Conservation (phyloP, 1,284 basidiomycete species). For the Taiwanofungus camphoratus region DNA sequence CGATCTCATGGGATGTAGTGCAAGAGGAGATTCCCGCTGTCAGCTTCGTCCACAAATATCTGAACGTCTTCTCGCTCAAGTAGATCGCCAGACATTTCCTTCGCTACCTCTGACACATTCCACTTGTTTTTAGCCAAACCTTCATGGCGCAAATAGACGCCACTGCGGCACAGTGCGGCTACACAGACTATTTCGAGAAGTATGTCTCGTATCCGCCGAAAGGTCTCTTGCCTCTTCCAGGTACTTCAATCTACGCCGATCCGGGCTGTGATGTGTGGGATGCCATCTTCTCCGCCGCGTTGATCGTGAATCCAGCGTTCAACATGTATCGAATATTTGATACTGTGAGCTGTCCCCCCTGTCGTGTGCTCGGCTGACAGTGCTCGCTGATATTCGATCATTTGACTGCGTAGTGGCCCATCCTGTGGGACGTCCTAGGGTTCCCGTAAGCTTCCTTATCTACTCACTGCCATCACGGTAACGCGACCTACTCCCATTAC, state of each 20-base stretch:
- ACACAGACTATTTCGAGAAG: constrained; percentile 55
- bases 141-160: constrained; percentile 56
- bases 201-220: constrained; percentile 63
- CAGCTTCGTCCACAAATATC: constrained; percentile 64
- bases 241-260: constrained; percentile 37
- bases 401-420: constrained; percentile 34
- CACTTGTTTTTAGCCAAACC: constrained; percentile 39
- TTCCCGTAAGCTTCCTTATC: constrained; percentile 48
- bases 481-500: not conserved
- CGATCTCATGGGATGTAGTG: constrained; percentile 53
- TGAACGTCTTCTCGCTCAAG: constrained; percentile 67
- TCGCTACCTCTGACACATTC: not conserved
- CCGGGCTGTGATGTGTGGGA: constrained; percentile 64
- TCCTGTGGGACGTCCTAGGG: constrained; percentile 73
- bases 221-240: constrained; percentile 54
- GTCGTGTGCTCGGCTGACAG: not conserved
- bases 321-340: constrained; percentile 74
- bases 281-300: constrained; percentile 51
- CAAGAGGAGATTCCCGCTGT: constrained; percentile 65
- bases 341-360: constrained; percentile 35
- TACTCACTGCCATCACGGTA: not conserved
- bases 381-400: constrained; percentile 1
- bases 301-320: constrained; percentile 67
- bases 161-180: constrained; percentile 51
- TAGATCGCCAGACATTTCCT: constrained; percentile 25